These are phyloP conservation scores for Abeoforma whisleri DNA, from an alignment of 78 protist genomes.

Conservation along the genomic window DNA sequence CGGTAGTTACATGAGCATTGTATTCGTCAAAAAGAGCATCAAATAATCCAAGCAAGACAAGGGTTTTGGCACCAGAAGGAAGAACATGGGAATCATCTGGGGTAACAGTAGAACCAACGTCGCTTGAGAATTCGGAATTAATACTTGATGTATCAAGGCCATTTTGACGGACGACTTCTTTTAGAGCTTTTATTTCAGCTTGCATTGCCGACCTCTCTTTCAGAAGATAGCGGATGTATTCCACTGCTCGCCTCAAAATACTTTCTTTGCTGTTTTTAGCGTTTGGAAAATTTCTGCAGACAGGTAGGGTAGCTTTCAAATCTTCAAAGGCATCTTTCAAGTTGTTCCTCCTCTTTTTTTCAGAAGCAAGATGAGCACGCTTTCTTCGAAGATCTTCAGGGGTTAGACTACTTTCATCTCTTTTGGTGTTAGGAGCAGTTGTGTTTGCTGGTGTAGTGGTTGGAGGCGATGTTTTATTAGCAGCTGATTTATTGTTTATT, in stretches of 20 bases:
- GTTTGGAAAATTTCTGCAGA: constrained; percentile 33
- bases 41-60: constrained; percentile 27
- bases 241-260: constrained; percentile 19
- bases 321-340: constrained; percentile 45
- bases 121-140: not conserved
- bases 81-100: not conserved
- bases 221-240: constrained; percentile 31
- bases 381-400: not conserved
- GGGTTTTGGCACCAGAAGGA: constrained; percentile 19
- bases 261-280: constrained; percentile 34
- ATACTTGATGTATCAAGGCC: not conserved
- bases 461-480: not conserved
- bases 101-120: not conserved
- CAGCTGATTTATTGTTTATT: not conserved
- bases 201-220: constrained; percentile 32
- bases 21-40: constrained; percentile 38
- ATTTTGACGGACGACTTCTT: not conserved
- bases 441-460: not conserved
- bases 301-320: constrained; percentile 28
- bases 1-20: not conserved
- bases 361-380: constrained; percentile 45
- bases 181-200: constrained; percentile 33
- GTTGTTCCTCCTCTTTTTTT: constrained; percentile 42
- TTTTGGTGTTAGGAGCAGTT: not conserved
- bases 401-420: not conserved